Percentiles rank a stretch among this genome's conserved stretches.
Evolutionary conservation across 305 asterid genomes (phyloP).

Genomic region (Lippia alba): DNA sequence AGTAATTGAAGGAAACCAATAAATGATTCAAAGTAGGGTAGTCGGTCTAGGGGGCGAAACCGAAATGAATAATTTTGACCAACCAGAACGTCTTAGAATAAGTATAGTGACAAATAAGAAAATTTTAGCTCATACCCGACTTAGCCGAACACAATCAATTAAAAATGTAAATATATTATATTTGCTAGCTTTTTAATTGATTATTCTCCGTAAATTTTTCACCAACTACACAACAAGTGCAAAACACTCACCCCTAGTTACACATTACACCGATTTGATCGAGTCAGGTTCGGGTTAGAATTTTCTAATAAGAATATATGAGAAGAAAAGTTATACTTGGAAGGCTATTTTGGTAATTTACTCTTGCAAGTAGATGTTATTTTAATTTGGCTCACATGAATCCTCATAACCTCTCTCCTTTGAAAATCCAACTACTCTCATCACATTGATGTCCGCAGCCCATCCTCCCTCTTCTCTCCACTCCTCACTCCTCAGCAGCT

Average conservation of each 20-base stretch:
- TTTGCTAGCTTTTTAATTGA: too few relatives aligned
- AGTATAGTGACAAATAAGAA: neutral
- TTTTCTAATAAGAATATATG: too few relatives aligned
- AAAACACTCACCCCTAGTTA: too few relatives aligned
- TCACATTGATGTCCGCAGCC: conserved; percentile 24
- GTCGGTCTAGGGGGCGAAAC: too few relatives aligned
- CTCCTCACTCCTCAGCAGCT: neutral
- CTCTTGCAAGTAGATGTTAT: conserved; percentile 45
- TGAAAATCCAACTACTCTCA: conserved; percentile 6
- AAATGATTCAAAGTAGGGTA: neutral
- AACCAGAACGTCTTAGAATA: neutral
- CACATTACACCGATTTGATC: too few relatives aligned
- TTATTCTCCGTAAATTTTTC: too few relatives aligned
- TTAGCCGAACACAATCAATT: too few relatives aligned
- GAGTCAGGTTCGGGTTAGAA: too few relatives aligned
- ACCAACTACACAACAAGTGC: too few relatives aligned
- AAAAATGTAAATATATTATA: too few relatives aligned
- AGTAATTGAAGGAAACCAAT: neutral
- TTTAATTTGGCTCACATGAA: conserved; percentile 56
- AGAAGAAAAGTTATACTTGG: neutral
- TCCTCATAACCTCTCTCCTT: conserved; percentile 35
- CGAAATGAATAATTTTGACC: neutral
- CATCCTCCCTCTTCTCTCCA: conserved; percentile 16
- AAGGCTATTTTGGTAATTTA: conserved; percentile 38
- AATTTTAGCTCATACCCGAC: too few relatives aligned